These are phyloP conservation scores for Dendryphion nanum DNA, from an alignment of 2,329 filamentous ascomycete species.

Conservation along the genomic window DNA sequence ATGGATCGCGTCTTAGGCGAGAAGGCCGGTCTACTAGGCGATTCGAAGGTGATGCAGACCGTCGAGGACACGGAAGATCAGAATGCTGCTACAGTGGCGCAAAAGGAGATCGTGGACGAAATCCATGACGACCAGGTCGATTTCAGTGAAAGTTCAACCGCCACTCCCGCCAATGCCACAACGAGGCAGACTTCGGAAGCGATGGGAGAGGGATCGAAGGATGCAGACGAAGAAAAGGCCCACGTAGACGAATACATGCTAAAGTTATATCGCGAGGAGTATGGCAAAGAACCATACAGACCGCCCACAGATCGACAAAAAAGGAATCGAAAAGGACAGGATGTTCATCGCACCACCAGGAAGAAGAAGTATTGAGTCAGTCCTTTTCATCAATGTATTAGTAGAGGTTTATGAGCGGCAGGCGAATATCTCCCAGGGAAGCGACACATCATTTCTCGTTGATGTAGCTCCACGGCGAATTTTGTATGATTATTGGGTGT, in stretches of 20 bases:
- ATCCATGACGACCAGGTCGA: constrained; percentile 46
- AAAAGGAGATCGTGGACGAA: constrained; percentile 76
- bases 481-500: too few relatives aligned
- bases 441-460: too few relatives aligned
- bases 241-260: constrained; percentile 41
- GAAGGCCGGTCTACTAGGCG: constrained; percentile 56
- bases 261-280: constrained; percentile 27
- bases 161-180: constrained; percentile 15
- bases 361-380: constrained; percentile 21
- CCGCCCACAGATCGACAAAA: constrained; percentile 34
- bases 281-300: constrained; percentile 30
- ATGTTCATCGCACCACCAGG: constrained; percentile 27
- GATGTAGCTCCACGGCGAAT: too few relatives aligned
- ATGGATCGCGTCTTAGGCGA: constrained; percentile 81
- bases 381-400: too few relatives aligned
- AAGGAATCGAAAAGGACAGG: constrained; percentile 27
- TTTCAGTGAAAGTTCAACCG: constrained; percentile 28
- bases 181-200: constrained; percentile 24
- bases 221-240: constrained; percentile 15
- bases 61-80: constrained; percentile 94
- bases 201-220: constrained; percentile 12
- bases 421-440: too few relatives aligned
- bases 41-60: constrained; percentile 73
- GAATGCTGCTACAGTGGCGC: constrained; percentile 78
- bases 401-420: too few relatives aligned